Conservation (phyloP, 2,329 filamentous ascomycete genomes). For the Xylaria sp. region DNA sequence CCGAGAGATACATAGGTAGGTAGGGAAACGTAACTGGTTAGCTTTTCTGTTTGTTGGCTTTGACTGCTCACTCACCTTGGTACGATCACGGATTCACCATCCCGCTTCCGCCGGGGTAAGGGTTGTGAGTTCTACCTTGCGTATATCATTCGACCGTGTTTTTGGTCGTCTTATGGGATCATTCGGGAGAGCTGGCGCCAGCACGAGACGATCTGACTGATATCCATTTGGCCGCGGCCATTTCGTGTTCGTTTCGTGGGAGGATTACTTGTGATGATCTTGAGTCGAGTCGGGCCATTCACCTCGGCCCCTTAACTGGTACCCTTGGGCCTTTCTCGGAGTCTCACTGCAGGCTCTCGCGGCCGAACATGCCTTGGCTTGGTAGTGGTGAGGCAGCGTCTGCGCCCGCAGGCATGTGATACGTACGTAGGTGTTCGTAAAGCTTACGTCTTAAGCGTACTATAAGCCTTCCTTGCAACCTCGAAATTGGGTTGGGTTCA, state of each 20-base stretch:
- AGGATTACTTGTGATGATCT: not conserved
- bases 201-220: conserved; percentile 12
- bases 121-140: not conserved
- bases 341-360: not conserved
- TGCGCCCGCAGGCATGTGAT: not conserved
- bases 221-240: not conserved
- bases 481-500: not conserved
- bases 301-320: not conserved
- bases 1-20: not conserved
- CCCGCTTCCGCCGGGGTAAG: conserved; percentile 6
- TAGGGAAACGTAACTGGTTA: not conserved
- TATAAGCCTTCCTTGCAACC: not conserved
- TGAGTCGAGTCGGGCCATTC: conserved; percentile 6
- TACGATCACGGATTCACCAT: conserved; percentile 24
- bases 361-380: not conserved
- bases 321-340: not conserved
- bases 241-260: conserved; percentile 6
- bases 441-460: not conserved
- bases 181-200: conserved; percentile 22
- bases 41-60: not conserved
- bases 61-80: conserved; percentile 24
- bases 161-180: not conserved
- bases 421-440: not conserved
- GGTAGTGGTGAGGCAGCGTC: not conserved
- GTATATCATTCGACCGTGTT: not conserved